Base-by-base conservation (phyloP, 176 grass and related monocot species). In the Cenchrus purpureus region DNA sequence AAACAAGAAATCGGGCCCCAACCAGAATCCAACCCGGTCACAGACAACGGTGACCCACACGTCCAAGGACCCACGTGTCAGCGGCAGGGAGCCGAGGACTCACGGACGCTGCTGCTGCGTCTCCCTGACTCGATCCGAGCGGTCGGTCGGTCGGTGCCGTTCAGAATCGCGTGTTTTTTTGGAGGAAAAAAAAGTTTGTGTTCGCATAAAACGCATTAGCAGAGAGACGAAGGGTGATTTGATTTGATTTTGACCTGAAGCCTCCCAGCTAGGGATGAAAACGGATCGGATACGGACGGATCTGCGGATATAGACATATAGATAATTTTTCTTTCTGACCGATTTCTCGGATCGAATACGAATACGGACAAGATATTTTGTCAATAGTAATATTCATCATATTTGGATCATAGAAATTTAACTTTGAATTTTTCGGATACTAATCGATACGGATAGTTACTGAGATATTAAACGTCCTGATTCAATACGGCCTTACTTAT, bases 101-200 rank as follows among this genome's bases (percentile, higher is more conserved):
- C 37, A 4, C 0, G 12, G 58, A 0, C 28, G 37, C 10, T 46
- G 60, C 10, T 46, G 60, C 7, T 10, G 77, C 74, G 46, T 53
- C 29, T 72, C 69, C 12, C 48, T 31, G 37, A 48, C 56, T 65
- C 54, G 17, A 76, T n/a, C 70, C 54, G 40, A 52, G 6, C 20
- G 73, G 79, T 82, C 19, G 72, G 79, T 82, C 19, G 72, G 79
- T 82, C 79, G 72, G 72, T 87, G 71, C 53, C 63, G 62, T 20
- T 87, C 56, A 17, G 43, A 13, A 11, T 71, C 19, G 52, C 46
- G 61, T 49, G 79, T 70, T 61, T 50, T 31, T 51, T 53, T 3
- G 51, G 14, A 4, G n/a, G 11, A 68, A 60, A n/a, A n/a, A 34
- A 81, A 59, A 28, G 25, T 74, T 72, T 19, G 50, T 16, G 10